Percentiles rank a stretch among this genome's conserved stretches.
Evolutionary conservation across 768 basidiomycete species (phyloP).

Genomic region (Mycena indigotica): DNA sequence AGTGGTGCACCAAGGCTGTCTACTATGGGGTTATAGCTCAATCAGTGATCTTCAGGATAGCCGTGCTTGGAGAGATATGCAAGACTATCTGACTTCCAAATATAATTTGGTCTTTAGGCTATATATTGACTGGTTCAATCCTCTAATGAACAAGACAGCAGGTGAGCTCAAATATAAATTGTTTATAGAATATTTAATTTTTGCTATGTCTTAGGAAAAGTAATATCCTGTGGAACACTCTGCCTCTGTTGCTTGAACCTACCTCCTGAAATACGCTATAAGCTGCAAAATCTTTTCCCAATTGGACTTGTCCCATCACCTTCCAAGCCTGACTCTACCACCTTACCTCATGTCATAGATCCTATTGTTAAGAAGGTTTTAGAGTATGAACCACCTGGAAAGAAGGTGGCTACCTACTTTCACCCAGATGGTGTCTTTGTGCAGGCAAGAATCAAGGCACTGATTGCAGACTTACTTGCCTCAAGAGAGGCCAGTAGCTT

Average conservation of each 20-base stretch:
- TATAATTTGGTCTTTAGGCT: background rate
- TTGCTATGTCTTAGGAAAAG: slow-evolving; percentile 12
- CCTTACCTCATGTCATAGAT: slow-evolving; percentile 11
- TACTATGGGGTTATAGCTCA: slow-evolving; percentile 3
- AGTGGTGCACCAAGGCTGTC: too few species aligned
- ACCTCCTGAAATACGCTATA: slow-evolving; percentile 25
- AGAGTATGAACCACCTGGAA: slow-evolving; percentile 6
- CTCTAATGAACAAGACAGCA: slow-evolving; percentile 21
- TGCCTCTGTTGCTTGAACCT: slow-evolving; percentile 30
- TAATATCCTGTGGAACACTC: slow-evolving; percentile 20
- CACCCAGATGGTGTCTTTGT: slow-evolving; percentile 16
- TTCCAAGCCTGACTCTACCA: slow-evolving; percentile 22
- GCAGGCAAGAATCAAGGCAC: slow-evolving; percentile 14
- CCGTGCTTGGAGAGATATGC: slow-evolving; percentile 12
- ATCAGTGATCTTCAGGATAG: slow-evolving; percentile 16
- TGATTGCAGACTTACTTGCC: slow-evolving; percentile 21
- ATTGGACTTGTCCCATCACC: slow-evolving; percentile 31
- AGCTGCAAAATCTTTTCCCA: slow-evolving; percentile 29
- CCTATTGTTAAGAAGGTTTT: slow-evolving; percentile 3
- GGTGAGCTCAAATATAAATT: slow-evolving; percentile 5
- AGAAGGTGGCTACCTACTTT: slow-evolving; percentile 7
- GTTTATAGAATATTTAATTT: background rate
- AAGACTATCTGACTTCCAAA: background rate
- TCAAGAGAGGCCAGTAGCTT: slow-evolving; percentile 20
- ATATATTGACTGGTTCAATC: slow-evolving; percentile 23